phyloP scores from a whole-genome alignment of 225 moss, liverwort and hornwort species.

The Polytrichum formosum region DNA sequence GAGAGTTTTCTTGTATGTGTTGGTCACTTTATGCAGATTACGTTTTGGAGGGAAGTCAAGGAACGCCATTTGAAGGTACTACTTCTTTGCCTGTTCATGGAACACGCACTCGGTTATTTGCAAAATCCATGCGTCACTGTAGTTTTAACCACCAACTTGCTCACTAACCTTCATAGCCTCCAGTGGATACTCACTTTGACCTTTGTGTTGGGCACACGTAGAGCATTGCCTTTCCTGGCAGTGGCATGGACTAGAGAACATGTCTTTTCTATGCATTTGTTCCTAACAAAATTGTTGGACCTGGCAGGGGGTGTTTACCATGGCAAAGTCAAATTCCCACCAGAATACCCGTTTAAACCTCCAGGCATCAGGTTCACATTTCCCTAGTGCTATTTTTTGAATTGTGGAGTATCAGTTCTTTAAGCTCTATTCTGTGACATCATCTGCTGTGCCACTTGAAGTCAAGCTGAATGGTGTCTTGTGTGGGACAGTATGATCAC shows the following conservation, averaged over 20 bases:
- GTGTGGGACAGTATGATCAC: slow-evolving; percentile 84
- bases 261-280: too few relatives aligned
- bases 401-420: neutral
- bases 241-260: too few relatives aligned
- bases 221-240: too few relatives aligned
- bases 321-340: slow-evolving; percentile 97
- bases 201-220: too few relatives aligned
- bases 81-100: neutral
- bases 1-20: too few relatives aligned
- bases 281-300: neutral
- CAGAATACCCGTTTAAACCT: slow-evolving; percentile 95
- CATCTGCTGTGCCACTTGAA: neutral
- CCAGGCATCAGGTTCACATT: slow-evolving; percentile 57
- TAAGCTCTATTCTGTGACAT: neutral
- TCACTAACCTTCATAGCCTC: too few relatives aligned
- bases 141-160: too few relatives aligned
- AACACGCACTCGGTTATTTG: too few relatives aligned
- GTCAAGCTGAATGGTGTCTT: neutral
- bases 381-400: neutral
- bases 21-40: slow-evolving; percentile 59
- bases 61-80: slow-evolving; percentile 92
- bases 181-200: too few relatives aligned
- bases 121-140: too few relatives aligned
- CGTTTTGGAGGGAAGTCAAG: slow-evolving; percentile 94
- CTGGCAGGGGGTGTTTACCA: slow-evolving; percentile 90